These are phyloP conservation scores for Linnemannia elongata DNA, from an alignment of 192 early-diverging fungal species.

Conservation along the genomic window DNA sequence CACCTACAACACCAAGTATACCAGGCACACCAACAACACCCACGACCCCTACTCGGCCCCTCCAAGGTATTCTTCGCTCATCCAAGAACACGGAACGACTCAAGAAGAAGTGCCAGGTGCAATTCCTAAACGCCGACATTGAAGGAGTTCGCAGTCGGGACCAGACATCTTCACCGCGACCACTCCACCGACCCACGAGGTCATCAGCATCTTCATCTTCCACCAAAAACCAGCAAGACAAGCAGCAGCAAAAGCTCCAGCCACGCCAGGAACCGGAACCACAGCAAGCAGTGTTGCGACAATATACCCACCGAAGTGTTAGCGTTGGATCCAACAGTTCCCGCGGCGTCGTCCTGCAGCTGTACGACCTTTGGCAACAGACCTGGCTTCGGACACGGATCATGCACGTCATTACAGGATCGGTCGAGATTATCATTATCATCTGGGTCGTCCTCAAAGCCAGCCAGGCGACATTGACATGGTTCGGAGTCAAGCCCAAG, in stretches of 20 bases:
- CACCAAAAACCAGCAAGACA: neutral
- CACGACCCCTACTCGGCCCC: slow-evolving; percentile 12
- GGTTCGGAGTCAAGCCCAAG: slow-evolving; percentile 35
- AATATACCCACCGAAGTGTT: slow-evolving; percentile 19
- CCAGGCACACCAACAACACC: slow-evolving; percentile 11
- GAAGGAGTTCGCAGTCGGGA: slow-evolving; percentile 5
- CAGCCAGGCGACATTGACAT: slow-evolving; percentile 26
- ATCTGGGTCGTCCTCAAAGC: slow-evolving; percentile 43
- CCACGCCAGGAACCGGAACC: slow-evolving; percentile 6
- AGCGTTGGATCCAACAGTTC: slow-evolving; percentile 44
- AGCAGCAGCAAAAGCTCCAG: neutral
- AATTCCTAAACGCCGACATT: slow-evolving; percentile 30
- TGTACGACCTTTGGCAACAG: slow-evolving; percentile 51
- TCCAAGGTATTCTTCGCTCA: slow-evolving; percentile 22
- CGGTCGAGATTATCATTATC: slow-evolving; percentile 47
- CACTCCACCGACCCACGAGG: neutral
- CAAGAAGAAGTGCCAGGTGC: slow-evolving; percentile 45
- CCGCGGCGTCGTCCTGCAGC: slow-evolving; percentile 31
- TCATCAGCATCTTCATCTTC: neutral
- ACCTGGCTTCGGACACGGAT: slow-evolving; percentile 54
- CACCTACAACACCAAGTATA: neutral
- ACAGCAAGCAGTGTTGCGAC: slow-evolving; percentile 1
- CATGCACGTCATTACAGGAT: slow-evolving; percentile 56
- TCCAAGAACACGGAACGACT: slow-evolving; percentile 26
- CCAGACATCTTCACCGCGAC: slow-evolving; percentile 4